These are phyloP conservation scores for Hypoxylon sp. DNA, from an alignment of 2,329 filamentous ascomycete species.

Conservation along the genomic window DNA sequence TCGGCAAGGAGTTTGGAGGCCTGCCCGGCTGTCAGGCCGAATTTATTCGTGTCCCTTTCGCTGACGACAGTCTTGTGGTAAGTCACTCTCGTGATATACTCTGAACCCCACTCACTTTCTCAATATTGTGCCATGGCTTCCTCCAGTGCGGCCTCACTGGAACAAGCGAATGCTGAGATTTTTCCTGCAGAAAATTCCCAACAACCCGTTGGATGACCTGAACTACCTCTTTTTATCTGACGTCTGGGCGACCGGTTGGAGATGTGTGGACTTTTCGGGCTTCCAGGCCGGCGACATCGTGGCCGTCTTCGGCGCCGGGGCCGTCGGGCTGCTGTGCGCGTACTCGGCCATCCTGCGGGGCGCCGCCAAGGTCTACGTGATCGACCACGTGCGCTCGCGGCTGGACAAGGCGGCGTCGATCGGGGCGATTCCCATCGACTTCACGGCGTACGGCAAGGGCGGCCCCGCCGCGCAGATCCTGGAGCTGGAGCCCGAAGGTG, in stretches of 20 bases:
- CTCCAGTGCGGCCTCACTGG: too few relatives aligned
- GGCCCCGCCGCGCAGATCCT: conserved; percentile 60
- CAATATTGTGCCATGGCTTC: too few relatives aligned
- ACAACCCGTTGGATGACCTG: conserved; percentile 22
- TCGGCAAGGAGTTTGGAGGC: neutral
- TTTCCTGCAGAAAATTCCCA: conserved; percentile 13
- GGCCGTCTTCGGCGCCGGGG: conserved; percentile 40
- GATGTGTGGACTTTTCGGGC: conserved; percentile 47
- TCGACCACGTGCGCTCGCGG: conserved; percentile 68
- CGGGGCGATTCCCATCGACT: conserved; percentile 67
- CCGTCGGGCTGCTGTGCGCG: conserved; percentile 51
- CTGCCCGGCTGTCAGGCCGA: conserved; percentile 32
- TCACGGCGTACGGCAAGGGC: conserved; percentile 54
- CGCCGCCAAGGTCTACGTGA: conserved; percentile 67
- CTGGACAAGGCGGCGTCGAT: conserved; percentile 67
- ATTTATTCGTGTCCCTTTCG: conserved; percentile 33
- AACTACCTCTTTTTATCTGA: conserved; percentile 45
- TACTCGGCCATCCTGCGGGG: conserved; percentile 56
- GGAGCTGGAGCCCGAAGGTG: conserved; percentile 51
- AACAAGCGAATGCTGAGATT: neutral
- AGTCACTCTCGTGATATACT: neutral
- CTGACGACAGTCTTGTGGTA: conserved; percentile 28
- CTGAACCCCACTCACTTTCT: neutral
- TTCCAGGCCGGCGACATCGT: conserved; percentile 48
- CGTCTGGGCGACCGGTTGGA: conserved; percentile 47